Evolutionary conservation across 768 basidiomycete species (phyloP), one percentile per base, ranked within the genome.

Genomic region (Grammothele lineata): DNA sequence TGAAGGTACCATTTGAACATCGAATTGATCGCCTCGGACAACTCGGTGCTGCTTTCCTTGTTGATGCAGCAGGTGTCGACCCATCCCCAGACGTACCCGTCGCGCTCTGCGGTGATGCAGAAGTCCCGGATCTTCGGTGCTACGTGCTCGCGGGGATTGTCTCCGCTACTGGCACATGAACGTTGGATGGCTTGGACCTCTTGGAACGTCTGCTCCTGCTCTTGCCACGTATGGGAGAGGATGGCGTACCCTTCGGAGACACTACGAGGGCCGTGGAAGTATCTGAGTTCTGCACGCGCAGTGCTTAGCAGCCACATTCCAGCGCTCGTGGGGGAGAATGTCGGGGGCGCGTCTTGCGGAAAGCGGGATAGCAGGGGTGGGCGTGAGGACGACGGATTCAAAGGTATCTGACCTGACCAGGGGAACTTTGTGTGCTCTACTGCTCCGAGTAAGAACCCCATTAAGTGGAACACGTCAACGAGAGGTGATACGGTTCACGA

Each of bases 1-100:
- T 24, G n/a, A 3, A 23, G 27, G 38, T 50, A 50, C 43, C 49
- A 50, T 2, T 2, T 12, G 33, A 40, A 50, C 49, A 45, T 50
- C 4, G 49, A 50, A 37, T 43, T 49, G 48, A 43, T 49, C 9
- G 43, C 43, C 25, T 45, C 43, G 18, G 43, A 44, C 18, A 50
- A 43, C 32, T 50, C 49, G 10, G 49, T 37, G 34, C 43, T 45
- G 49, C 43, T 45, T 19, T 22, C 30, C 49, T 50, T 45, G 39
- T 50, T 34, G 41, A 50, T 49, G 43, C 49, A 51, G 38, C 44
- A 45, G 14, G 45, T 46, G 22, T 43, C 50, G 27, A 39, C 26
- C 45, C 45, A 47, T 2, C 32, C 40, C 25, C 25, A 33, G 11
- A 25, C 18, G 50, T 23, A 45, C 11, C 49, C 43, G 21, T 39